Evolutionary conservation across 371 early-diverging fungal genomes (phyloP).

Genomic region (Mortierella sp.): DNA sequence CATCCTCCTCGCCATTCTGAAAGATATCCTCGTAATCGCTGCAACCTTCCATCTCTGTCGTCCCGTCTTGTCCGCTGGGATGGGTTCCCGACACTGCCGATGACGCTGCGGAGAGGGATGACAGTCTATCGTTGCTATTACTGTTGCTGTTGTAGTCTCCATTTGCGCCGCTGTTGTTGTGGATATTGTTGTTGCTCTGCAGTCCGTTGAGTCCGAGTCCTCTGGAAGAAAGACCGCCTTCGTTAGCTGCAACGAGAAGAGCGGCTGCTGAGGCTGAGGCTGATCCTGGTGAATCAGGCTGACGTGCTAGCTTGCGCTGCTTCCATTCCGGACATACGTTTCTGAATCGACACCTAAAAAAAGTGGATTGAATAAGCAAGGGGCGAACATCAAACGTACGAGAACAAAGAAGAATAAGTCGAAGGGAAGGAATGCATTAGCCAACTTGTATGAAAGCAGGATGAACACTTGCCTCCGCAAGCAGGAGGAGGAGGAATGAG

Average conservation of each 20-base stretch:
- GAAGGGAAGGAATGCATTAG: background rate
- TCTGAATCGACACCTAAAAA: slow-evolving; percentile 47
- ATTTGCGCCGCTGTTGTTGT: background rate
- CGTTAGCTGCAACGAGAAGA: slow-evolving; percentile 36
- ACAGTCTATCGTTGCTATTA: slow-evolving; percentile 11
- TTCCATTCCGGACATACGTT: slow-evolving; percentile 59
- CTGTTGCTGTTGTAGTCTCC: background rate
- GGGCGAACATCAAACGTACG: background rate
- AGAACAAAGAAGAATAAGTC: background rate
- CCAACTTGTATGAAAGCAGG: slow-evolving; percentile 1
- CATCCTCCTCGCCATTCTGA: slow-evolving; percentile 56
- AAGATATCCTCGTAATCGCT: slow-evolving; percentile 42
- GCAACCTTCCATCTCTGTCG: slow-evolving; percentile 15
- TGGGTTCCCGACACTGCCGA: slow-evolving; percentile 4
- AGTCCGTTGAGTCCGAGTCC: slow-evolving; percentile 36
- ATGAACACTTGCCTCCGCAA: background rate
- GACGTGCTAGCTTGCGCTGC: slow-evolving; percentile 35
- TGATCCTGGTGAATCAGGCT: slow-evolving; percentile 5
- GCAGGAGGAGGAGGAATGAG: background rate
- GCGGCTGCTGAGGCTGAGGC: slow-evolving; percentile 25
- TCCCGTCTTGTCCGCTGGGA: background rate
- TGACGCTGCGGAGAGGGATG: slow-evolving; percentile 14
- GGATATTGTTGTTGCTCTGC: background rate
- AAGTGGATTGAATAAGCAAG: slow-evolving; percentile 11
- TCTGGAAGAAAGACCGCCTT: slow-evolving; percentile 40